phyloP scores from a whole-genome alignment of 179 eudicot species.

The Amaranthus tricolor region DNA sequence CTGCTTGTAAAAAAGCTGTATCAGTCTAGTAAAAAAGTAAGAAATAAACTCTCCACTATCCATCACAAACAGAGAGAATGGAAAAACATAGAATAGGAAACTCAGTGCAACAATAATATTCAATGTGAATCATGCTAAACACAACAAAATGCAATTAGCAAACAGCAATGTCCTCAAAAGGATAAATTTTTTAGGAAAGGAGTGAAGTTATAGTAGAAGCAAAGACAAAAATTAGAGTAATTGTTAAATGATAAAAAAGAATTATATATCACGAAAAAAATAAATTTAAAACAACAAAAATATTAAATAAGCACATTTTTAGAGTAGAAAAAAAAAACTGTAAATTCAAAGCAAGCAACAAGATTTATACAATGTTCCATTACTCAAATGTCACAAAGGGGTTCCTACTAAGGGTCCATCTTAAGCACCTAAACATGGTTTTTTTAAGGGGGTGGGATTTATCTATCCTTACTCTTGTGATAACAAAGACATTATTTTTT shows the following conservation, averaged over 20 bases:
- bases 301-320: no score
- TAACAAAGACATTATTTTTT: no score
- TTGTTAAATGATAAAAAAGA: background rate
- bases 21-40: background rate
- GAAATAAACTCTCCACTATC: background rate
- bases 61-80: background rate
- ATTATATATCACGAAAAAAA: background rate
- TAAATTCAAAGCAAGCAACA: background rate
- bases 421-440: no score
- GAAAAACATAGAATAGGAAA: background rate
- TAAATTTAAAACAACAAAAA: background rate
- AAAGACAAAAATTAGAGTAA: background rate
- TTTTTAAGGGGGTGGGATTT: no score
- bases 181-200: background rate
- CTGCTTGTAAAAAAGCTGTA: conserved; percentile 34
- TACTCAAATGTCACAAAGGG: no score
- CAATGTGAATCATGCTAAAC: background rate
- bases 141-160: background rate
- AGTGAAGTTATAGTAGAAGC: background rate
- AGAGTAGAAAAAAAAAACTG: background rate
- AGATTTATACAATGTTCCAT: background rate
- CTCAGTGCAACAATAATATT: background rate
- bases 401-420: no score
- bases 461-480: no score
- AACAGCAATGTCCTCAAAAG: background rate